These are phyloP conservation scores for Solanum dulcamara DNA, from an alignment of 257 asterid species.

Conservation along the genomic window DNA sequence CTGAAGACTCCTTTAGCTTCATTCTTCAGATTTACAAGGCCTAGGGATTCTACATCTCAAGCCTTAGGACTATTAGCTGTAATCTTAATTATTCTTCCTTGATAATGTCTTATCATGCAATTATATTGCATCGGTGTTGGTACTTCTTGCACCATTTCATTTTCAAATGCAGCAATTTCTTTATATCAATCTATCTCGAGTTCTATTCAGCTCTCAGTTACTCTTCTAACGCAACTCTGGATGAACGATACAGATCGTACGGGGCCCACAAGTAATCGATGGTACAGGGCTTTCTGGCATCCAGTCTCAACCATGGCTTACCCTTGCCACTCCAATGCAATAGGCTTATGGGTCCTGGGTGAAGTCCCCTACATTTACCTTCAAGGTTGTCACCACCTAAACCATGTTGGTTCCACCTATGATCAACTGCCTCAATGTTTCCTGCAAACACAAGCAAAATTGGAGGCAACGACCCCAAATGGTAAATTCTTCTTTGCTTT, in stretches of 20 bases:
- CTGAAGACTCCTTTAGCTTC: background rate
- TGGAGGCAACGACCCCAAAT: constrained; percentile 69
- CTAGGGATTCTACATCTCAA: background rate
- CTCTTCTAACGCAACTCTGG: constrained; percentile 55
- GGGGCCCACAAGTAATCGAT: constrained; percentile 83
- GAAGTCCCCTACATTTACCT: constrained; percentile 69
- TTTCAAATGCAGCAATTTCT: background rate
- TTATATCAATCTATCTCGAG: background rate
- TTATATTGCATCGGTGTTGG: background rate
- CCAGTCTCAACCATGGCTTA: constrained; percentile 81
- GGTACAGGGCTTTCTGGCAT: constrained; percentile 61
- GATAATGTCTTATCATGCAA: background rate
- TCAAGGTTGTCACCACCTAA: constrained; percentile 77
- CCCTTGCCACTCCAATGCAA: constrained; percentile 95
- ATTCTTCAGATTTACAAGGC: background rate
- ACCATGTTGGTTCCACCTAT: constrained; percentile 84
- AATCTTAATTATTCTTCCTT: background rate
- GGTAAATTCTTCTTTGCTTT: constrained; percentile 54
- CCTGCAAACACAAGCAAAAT: constrained; percentile 71
- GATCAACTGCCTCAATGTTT: constrained; percentile 50
- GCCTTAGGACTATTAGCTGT: background rate
- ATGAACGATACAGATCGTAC: constrained; percentile 51
- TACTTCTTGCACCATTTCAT: background rate
- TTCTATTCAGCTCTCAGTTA: constrained; percentile 2
- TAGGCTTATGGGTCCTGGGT: constrained; percentile 87